phyloP scores from a whole-genome alignment of 2,329 filamentous ascomycete species.

The Pseudovirgaria hyperparasitica region DNA sequence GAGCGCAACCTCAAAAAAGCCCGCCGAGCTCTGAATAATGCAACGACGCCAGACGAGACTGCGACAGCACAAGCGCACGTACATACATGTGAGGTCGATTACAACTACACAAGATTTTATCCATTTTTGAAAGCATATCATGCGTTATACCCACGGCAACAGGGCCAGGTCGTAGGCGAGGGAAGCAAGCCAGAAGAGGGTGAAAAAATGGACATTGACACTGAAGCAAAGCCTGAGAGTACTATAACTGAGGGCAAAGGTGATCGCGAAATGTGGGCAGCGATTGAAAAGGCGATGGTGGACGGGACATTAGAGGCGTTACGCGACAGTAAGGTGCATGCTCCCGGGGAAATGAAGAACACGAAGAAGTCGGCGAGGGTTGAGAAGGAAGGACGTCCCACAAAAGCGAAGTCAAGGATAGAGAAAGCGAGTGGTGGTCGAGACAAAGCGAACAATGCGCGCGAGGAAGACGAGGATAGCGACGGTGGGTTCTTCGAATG shows the following conservation, averaged over 20 bases:
- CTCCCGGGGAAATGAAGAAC: conserved; percentile 12
- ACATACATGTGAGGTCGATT: conserved; percentile 59
- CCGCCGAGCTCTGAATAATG: conserved; percentile 38
- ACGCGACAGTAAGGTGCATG: conserved; percentile 36
- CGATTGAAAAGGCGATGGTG: conserved; percentile 52
- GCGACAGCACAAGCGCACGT: conserved; percentile 43
- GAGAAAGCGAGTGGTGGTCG: conserved; percentile 8
- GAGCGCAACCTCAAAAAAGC: conserved; percentile 53
- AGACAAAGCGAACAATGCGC: conserved; percentile 11
- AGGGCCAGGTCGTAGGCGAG: too few species aligned
- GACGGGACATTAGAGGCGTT: conserved; percentile 43
- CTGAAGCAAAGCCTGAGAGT: conserved; percentile 24
- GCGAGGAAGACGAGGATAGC: conserved; percentile 19
- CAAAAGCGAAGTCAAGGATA: conserved; percentile 8
- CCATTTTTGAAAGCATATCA: conserved; percentile 61
- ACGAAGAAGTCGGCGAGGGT: conserved; percentile 4
- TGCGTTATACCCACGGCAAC: conserved; percentile 35
- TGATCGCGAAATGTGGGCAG: conserved; percentile 51
- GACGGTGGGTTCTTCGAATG: conserved; percentile 27
- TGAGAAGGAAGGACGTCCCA: conserved; percentile 4
- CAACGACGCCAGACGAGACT: conserved; percentile 39
- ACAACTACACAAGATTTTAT: conserved; percentile 62
- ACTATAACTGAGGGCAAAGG: conserved; percentile 23
- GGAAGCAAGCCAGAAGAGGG: conserved; percentile 9
- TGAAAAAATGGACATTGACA: conserved; percentile 13